Percentiles rank a stretch among this genome's conserved stretches.
Conservation (phyloP, 257 asterid species). For the Handroanthus guayacan region DNA sequence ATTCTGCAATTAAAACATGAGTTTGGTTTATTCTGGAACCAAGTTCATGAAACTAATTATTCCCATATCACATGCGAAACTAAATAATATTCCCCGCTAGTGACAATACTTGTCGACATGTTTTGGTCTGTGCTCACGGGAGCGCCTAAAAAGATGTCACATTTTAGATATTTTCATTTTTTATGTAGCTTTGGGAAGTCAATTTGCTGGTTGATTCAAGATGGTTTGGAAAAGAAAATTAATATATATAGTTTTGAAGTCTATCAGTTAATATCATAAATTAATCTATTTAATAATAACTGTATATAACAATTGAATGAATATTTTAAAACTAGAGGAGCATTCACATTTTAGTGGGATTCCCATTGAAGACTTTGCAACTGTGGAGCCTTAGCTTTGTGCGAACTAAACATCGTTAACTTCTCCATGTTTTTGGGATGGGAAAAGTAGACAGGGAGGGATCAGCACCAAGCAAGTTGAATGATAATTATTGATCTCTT, state of each 20-base stretch:
- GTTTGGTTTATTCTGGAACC: neutral
- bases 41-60: slow-evolving; percentile 1
- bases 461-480: neutral
- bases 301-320: too few species aligned
- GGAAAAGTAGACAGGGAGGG: neutral
- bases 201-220: too few species aligned
- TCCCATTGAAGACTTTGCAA: too few species aligned
- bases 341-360: too few species aligned
- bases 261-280: too few species aligned
- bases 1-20: neutral
- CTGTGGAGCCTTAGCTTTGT: too few species aligned
- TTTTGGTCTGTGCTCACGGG: neutral
- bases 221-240: too few species aligned
- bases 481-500: neutral
- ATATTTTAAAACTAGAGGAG: too few species aligned
- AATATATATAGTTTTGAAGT: too few species aligned
- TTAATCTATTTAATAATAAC: too few species aligned
- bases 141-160: neutral
- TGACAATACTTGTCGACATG: slow-evolving; percentile 16
- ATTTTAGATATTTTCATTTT: neutral
- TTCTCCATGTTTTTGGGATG: neutral
- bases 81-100: slow-evolving; percentile 34
- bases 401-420: neutral
- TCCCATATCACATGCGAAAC: slow-evolving; percentile 30
- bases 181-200: neutral